Evolutionary conservation across 2,329 filamentous ascomycete genomes (phyloP).

Genomic region (Cordyceps cateniannulata): DNA sequence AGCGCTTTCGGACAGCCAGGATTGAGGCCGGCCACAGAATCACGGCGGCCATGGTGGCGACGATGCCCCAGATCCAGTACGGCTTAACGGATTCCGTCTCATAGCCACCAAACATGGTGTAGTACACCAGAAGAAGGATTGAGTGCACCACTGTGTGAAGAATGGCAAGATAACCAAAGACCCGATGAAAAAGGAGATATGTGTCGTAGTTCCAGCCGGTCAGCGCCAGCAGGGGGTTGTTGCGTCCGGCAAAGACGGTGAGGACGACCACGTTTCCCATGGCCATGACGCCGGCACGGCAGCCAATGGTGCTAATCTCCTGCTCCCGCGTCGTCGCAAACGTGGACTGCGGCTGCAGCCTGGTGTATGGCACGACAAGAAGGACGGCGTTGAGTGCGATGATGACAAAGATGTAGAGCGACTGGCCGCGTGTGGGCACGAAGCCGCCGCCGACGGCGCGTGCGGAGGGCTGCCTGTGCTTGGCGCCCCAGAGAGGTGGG

Average conservation of each 20-base stretch:
- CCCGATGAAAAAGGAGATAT: slow-evolving; percentile 31
- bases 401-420: slow-evolving; percentile 27
- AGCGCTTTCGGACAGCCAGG: slow-evolving; percentile 22
- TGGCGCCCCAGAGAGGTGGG: slow-evolving; percentile 25
- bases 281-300: slow-evolving; percentile 31
- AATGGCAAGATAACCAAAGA: slow-evolving; percentile 59
- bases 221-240: slow-evolving; percentile 29
- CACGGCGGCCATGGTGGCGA: slow-evolving; percentile 22
- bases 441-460: slow-evolving; percentile 19
- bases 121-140: slow-evolving; percentile 24
- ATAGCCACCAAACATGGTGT: slow-evolving; percentile 20
- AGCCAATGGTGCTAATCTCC: slow-evolving; percentile 24
- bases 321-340: slow-evolving; percentile 21
- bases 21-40: slow-evolving; percentile 23
- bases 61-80: slow-evolving; percentile 31
- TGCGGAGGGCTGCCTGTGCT: slow-evolving; percentile 26
- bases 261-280: slow-evolving; percentile 27
- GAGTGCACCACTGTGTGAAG: slow-evolving; percentile 63
- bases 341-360: slow-evolving; percentile 22
- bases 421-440: slow-evolving; percentile 30
- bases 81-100: slow-evolving; percentile 18
- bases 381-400: slow-evolving; percentile 29
- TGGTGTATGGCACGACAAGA: slow-evolving; percentile 24
- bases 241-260: slow-evolving; percentile 29
- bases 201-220: slow-evolving; percentile 32